These are phyloP conservation scores for Tirmania nivea DNA, from an alignment of 495 filamentous ascomycete genomes.

Conservation along the genomic window DNA sequence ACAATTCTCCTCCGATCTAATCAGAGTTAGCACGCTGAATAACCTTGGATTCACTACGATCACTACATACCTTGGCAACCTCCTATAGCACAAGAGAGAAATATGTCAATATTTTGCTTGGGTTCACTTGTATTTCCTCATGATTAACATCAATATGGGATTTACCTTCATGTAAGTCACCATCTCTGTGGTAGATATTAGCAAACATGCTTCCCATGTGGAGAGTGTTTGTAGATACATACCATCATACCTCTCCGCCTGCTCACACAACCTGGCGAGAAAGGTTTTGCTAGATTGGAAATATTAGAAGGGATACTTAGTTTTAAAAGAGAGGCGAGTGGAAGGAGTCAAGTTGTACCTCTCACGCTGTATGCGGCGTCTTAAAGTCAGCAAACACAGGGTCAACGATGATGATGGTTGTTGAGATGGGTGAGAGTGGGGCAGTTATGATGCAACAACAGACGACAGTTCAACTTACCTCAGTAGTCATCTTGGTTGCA, in stretches of 20 bases:
- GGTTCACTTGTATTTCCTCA: no score
- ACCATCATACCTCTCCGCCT: constrained; percentile 99
- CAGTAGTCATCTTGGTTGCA: constrained; percentile 36
- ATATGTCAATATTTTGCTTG: no score
- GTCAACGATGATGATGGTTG: background rate
- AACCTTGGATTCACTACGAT: background rate
- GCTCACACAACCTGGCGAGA: constrained; percentile 98
- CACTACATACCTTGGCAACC: constrained; percentile 70
- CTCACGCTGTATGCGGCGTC: constrained; percentile 42
- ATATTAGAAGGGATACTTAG: constrained; percentile 19
- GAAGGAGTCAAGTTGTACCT: constrained; percentile 36
- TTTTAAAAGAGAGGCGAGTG: constrained; percentile 8
- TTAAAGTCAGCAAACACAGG: constrained; percentile 22
- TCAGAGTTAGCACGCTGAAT: constrained; percentile 1
- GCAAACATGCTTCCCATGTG: constrained; percentile 7
- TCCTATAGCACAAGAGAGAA: constrained; percentile 31
- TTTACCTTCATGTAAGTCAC: constrained; percentile 97
- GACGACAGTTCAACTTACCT: constrained; percentile 33
- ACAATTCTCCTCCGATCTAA: constrained; percentile 80
- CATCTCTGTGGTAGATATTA: constrained; percentile 49
- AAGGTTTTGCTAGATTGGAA: constrained; percentile 80
- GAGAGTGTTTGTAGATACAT: constrained; percentile 20
- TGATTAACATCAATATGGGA: no score
- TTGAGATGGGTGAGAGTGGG: constrained; percentile 16
- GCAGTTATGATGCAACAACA: constrained; percentile 17